Evolutionary conservation across 495 filamentous ascomycete genomes (phyloP).

Genomic region (Elaphomyces granulatus): DNA sequence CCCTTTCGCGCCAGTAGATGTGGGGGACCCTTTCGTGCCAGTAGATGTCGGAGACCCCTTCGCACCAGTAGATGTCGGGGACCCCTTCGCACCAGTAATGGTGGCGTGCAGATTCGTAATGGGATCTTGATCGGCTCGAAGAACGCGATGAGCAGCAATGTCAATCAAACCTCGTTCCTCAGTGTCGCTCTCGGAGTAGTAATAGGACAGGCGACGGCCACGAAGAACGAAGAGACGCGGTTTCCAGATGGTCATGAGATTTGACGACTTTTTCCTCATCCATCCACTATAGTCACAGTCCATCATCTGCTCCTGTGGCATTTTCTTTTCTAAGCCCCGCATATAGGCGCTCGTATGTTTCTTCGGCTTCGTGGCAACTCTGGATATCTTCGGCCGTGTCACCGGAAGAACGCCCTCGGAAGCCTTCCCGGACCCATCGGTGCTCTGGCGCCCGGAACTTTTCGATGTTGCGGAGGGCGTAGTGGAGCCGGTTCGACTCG

Average conservation of each 20-base stretch:
- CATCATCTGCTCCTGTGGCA: constrained; percentile 69
- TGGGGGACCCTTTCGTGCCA: constrained; percentile 41
- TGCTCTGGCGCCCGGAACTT: constrained; percentile 63
- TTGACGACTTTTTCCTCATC: constrained; percentile 99
- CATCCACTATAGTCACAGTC: constrained; percentile 90
- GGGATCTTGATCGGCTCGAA: constrained; percentile 85
- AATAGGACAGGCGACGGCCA: constrained; percentile 85
- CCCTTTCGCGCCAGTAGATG: constrained; percentile 45
- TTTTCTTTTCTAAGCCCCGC: constrained; percentile 68
- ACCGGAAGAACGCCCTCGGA: constrained; percentile 38
- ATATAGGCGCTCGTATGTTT: constrained; percentile 91
- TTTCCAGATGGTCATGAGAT: constrained; percentile 95
- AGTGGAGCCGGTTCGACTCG: constrained; percentile 66
- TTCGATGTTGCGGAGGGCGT: constrained; percentile 68
- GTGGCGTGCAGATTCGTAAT: constrained; percentile 84
- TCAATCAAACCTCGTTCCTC: constrained; percentile 94
- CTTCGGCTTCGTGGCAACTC: constrained; percentile 51
- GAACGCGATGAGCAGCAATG: constrained; percentile 88
- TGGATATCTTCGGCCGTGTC: constrained; percentile 27
- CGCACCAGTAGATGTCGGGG: constrained; percentile 51
- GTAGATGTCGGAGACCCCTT: constrained; percentile 47
- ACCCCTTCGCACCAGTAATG: constrained; percentile 70
- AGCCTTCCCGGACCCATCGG: constrained; percentile 46
- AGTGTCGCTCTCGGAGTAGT: constrained; percentile 82
- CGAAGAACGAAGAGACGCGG: constrained; percentile 84